phyloP scores from a whole-genome alignment of 2,329 filamentous ascomycete genomes.

The Sporothrix phasma region DNA sequence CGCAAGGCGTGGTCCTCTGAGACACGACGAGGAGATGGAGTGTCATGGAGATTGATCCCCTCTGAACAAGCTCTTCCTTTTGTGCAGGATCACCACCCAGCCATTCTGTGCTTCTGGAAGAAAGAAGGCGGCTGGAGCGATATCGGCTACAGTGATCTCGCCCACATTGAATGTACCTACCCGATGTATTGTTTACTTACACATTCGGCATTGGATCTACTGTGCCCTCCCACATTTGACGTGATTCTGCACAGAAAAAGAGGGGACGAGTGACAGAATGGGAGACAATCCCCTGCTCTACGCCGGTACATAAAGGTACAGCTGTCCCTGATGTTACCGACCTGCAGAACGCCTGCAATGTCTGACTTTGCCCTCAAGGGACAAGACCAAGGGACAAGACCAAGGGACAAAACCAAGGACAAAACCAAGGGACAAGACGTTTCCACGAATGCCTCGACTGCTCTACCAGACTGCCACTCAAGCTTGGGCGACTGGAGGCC shows the following conservation, averaged over 20 bases:
- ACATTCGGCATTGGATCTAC: neutral
- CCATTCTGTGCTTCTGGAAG: neutral
- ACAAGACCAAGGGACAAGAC: neutral
- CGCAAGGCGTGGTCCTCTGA: slow-evolving; percentile 6
- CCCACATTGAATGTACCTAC: neutral
- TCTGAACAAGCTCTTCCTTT: neutral
- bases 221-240: neutral
- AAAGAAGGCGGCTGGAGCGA: neutral
- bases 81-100: neutral
- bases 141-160: neutral
- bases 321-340: neutral
- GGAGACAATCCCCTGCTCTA: neutral
- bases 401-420: too few species aligned
- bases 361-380: neutral
- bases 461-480: too few species aligned
- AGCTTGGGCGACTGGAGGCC: neutral
- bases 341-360: neutral
- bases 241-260: neutral
- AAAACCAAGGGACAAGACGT: neutral
- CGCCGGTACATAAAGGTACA: neutral
- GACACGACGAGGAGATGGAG: slow-evolving; percentile 1
- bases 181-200: slow-evolving; percentile 4
- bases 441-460: neutral
- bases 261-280: neutral
- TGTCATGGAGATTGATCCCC: slow-evolving; percentile 2